phyloP scores from a whole-genome alignment of 108 stramenopile genomes.

The Chaetoceros tenuissimus region DNA sequence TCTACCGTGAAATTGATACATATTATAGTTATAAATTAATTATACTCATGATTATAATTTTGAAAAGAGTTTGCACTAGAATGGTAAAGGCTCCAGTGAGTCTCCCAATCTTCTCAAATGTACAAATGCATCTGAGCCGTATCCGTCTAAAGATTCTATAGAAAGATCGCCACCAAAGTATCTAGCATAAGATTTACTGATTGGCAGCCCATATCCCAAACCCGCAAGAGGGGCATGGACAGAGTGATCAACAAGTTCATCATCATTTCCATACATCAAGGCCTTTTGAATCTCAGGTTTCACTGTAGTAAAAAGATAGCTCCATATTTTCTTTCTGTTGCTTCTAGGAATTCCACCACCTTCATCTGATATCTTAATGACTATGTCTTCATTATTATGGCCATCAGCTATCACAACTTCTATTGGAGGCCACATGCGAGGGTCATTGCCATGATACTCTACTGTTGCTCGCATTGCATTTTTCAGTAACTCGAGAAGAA shows the following conservation, averaged over 20 bases:
- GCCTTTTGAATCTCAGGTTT: conserved; percentile 81
- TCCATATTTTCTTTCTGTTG: conserved; percentile 92
- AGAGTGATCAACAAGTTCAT: conserved; percentile 73
- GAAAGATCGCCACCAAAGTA: conserved; percentile 98
- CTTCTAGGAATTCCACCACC: conserved; percentile 97
- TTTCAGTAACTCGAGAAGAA: conserved; percentile 95
- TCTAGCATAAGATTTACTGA: conserved; percentile 89
- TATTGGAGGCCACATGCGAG: conserved; percentile 85
- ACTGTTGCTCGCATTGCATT: conserved; percentile 98
- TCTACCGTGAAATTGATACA: neutral
- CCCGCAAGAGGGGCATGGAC: conserved; percentile 92
- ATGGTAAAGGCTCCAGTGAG: conserved; percentile 75
- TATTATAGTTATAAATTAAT: neutral
- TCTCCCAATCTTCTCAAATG: conserved; percentile 83
- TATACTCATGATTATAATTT: neutral
- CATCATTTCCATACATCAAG: conserved; percentile 29
- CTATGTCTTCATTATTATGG: conserved; percentile 96
- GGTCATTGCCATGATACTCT: conserved; percentile 88
- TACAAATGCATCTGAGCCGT: conserved; percentile 98
- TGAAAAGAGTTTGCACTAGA: conserved; percentile 21
- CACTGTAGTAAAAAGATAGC: conserved; percentile 88
- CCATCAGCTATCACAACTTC: conserved; percentile 97
- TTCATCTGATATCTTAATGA: conserved; percentile 97
- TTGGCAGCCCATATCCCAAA: conserved; percentile 97
- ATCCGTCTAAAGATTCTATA: conserved; percentile 99